Percentiles rank a stretch among this genome's conserved stretches.
Conservation (phyloP, 257 asterid species). For the Ilex aquifolium region DNA sequence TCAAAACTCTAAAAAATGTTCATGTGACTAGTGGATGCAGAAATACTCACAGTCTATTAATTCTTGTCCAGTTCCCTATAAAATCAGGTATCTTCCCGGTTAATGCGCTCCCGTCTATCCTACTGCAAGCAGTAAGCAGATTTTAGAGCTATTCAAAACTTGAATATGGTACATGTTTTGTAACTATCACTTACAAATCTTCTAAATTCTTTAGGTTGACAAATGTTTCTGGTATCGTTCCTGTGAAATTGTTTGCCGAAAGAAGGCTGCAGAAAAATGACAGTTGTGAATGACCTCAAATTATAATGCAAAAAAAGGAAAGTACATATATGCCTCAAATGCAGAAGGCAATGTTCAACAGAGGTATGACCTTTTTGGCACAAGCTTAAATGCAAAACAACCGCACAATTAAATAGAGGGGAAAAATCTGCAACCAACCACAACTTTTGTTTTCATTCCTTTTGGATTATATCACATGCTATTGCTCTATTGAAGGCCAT, state of each 20-base stretch:
- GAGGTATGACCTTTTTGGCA: too few relatives aligned
- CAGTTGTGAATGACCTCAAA: not conserved
- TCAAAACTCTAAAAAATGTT: not conserved
- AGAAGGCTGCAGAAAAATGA: constrained; percentile 53
- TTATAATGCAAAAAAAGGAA: too few relatives aligned
- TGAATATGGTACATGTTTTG: not conserved
- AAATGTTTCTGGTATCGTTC: constrained; percentile 59
- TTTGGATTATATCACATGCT: too few relatives aligned
- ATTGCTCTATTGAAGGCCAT: too few relatives aligned
- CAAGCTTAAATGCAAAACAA: too few relatives aligned
- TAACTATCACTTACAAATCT: constrained; percentile 61
- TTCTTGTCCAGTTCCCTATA: constrained; percentile 69
- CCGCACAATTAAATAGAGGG: too few relatives aligned
- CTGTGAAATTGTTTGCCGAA: constrained; percentile 68
- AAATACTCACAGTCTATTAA: constrained; percentile 52
- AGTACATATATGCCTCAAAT: too few relatives aligned
- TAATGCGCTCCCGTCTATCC: constrained; percentile 65
- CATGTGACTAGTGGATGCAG: not conserved
- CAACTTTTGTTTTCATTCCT: too few relatives aligned
- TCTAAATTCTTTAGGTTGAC: constrained; percentile 61
- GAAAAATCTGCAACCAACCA: too few relatives aligned
- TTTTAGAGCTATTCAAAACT: not conserved
- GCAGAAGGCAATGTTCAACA: too few relatives aligned
- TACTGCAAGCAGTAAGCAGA: constrained; percentile 47
- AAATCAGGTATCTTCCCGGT: constrained; percentile 76